phyloP scores from a whole-genome alignment of 306 rosid species.

The Canavalia ensiformis region DNA sequence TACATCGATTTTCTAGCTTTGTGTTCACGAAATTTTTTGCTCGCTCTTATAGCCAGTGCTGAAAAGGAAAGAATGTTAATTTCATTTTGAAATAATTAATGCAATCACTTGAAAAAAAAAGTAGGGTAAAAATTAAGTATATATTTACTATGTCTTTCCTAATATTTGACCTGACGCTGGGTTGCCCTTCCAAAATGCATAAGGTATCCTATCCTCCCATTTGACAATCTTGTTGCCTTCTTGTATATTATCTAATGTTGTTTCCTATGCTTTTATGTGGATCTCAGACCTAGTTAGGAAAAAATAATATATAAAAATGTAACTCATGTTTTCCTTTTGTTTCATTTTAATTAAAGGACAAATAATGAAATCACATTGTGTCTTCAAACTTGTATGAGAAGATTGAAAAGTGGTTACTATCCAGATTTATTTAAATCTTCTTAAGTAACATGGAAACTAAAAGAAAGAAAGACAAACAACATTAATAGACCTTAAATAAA shows the following conservation, averaged over 20 bases:
- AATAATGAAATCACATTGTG: neutral
- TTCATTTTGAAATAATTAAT: neutral
- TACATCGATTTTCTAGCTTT: conserved; percentile 61
- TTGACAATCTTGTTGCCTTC: conserved; percentile 49
- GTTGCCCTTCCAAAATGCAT: conserved; percentile 70
- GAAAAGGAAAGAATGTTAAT: neutral
- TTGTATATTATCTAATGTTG: conserved; percentile 37
- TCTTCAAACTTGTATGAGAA: neutral
- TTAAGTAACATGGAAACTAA: no score
- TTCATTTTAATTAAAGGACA: neutral
- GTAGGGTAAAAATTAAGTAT: neutral
- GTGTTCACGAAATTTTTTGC: conserved; percentile 41
- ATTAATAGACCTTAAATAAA: no score
- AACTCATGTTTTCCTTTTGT: neutral
- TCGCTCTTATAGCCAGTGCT: conserved; percentile 53
- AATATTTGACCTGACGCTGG: neutral
- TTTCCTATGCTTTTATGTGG: conserved; percentile 58
- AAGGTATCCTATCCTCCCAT: conserved; percentile 63
- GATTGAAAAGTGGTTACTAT: no score
- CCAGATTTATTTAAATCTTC: no score
- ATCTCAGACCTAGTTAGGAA: conserved; percentile 53
- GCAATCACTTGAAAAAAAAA: neutral
- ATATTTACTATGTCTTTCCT: conserved; percentile 45
- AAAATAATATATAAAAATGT: neutral
- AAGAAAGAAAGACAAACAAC: no score